Percentiles rank a stretch among this genome's conserved stretches.
Evolutionary conservation across 345 rosid genomes (phyloP).

Genomic region (Eucalyptus marginata): DNA sequence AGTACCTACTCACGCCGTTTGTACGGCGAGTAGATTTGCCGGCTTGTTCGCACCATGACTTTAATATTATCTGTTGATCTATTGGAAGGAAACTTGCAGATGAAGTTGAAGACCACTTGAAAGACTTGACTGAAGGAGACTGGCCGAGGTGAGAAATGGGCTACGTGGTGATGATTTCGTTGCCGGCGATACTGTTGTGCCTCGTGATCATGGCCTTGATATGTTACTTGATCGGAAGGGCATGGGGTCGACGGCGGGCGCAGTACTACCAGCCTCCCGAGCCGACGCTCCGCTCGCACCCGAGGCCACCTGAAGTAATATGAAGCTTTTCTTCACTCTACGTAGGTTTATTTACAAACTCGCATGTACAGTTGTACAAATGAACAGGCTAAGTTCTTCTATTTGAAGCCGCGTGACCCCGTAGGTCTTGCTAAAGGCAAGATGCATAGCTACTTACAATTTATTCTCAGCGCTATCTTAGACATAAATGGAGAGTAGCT

Average conservation of each 20-base stretch:
- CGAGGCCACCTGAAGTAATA: background rate
- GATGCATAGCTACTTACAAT: background rate
- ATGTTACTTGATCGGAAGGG: background rate
- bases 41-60: background rate
- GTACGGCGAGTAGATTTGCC: background rate
- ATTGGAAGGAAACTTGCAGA: background rate
- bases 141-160: background rate
- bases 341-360: background rate
- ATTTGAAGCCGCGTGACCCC: background rate
- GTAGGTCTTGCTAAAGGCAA: background rate
- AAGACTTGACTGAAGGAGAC: background rate
- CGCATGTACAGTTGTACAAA: background rate
- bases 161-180: background rate
- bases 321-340: background rate
- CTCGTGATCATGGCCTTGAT: background rate
- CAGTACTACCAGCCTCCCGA: background rate
- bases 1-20: background rate
- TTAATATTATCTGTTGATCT: background rate
- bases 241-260: background rate
- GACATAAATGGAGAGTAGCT: background rate
- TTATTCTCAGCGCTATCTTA: background rate
- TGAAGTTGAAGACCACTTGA: background rate
- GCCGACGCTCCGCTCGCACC: background rate
- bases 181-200: background rate
- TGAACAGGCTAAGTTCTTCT: background rate